Percentiles rank a stretch among this genome's conserved stretches.
phyloP scores from a whole-genome alignment of 371 early-diverging fungal genomes.

The Apophysomyces ossiformis region DNA sequence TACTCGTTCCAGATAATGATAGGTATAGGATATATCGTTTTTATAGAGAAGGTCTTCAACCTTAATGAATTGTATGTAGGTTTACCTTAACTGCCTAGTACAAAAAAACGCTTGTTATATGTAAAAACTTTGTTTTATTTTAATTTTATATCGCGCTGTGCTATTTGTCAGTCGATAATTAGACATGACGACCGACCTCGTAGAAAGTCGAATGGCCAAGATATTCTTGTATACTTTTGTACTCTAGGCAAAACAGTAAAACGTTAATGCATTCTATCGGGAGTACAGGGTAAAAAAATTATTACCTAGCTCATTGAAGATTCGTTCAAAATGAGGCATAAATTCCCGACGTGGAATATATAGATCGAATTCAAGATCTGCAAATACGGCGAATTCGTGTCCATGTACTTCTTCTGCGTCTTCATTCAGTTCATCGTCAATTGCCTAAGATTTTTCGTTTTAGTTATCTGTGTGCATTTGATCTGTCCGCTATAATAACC shows the following conservation, averaged over 20 bases:
- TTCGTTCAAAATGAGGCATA: constrained; percentile 87
- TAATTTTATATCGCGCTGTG: neutral
- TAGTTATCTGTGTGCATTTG: neutral
- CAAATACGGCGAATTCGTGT: constrained; percentile 88
- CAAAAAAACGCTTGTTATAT: no score
- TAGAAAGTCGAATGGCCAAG: constrained; percentile 56
- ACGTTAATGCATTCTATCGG: neutral
- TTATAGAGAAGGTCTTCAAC: no score
- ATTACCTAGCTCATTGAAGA: constrained; percentile 50
- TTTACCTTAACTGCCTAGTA: no score
- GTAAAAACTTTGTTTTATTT: neutral
- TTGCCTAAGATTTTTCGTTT: constrained; percentile 23
- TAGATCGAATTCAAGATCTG: constrained; percentile 84
- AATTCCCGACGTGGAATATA: constrained; percentile 81
- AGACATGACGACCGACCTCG: constrained; percentile 19
- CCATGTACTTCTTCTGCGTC: constrained; percentile 78
- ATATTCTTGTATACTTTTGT: constrained; percentile 57
- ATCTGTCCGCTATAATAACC: constrained; percentile 10
- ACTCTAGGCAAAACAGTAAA: constrained; percentile 31
- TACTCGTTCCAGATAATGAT: no score
- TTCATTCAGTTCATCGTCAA: constrained; percentile 67
- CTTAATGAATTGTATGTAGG: no score
- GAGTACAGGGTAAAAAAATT: neutral
- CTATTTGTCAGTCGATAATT: neutral
- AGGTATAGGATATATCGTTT: no score